Base-by-base conservation (phyloP, 1,139 yeast species). In the Yamadazyma mexicana region DNA sequence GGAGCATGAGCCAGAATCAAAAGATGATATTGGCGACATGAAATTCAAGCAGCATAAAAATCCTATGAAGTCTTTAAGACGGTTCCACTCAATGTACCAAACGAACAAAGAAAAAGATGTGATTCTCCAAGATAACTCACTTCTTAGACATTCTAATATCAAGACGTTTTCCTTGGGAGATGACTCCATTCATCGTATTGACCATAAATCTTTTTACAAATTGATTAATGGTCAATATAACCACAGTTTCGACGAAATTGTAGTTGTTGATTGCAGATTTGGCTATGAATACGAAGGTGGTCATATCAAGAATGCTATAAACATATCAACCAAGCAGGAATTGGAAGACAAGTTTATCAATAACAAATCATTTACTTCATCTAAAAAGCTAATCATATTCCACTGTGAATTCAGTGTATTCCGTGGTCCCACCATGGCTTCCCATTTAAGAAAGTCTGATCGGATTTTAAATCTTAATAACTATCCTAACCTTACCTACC, bases 351-450 rank as follows among this genome's bases (percentile, higher is more conserved):
- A 48, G 34, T 73, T 81, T 42, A 50, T 67, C 59, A 42, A 51
- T 24, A 39, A 45, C 22, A 34, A 23, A 34, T 16, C 20, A 2
- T 23, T 27, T 8, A 28, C 12, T 12, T 73, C 36, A 61, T n/a
- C 29, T 5, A 28, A 28, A 10, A 28, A 64, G 16, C 63, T 92
- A 41, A 62, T 91, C 15, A 73, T 94, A 11, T 91, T 92, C 66
- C 98, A 92, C 62, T 92, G 98, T 64, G 98, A 92, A 61, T 91
- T 88, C 58, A 84, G 95, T 37, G 80, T 95, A 2, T 88, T 85
- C 58, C 75, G 98, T 44, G 96, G 98, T 9, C 98, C 98, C 3
- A 71, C 86, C 37, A 81, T 92, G 85, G 98, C 98, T 0, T 72
- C 83, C 42, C 91, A 88, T 58, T 72, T 92, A 43, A 73, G 98